Evolutionary conservation across 257 asterid genomes (phyloP).

Genomic region (Gardenia jasminoides): DNA sequence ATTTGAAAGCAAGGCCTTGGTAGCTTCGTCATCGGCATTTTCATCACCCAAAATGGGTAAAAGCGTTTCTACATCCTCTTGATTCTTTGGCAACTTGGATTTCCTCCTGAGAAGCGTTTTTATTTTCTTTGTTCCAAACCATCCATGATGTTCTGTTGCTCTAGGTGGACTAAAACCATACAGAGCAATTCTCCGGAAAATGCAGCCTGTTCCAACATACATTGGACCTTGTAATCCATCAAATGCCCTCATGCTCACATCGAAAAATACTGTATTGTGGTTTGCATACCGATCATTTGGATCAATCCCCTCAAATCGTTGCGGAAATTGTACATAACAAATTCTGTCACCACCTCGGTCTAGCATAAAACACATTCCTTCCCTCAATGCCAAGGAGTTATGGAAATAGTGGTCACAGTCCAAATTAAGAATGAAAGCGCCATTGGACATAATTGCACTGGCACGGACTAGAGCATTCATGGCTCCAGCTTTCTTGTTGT

Average conservation of each 20-base stretch:
- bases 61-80: conserved; percentile 57
- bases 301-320: conserved; percentile 88
- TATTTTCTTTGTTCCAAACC: conserved; percentile 66
- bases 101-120: conserved; percentile 48
- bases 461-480: conserved; percentile 94
- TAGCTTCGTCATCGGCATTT: conserved; percentile 46
- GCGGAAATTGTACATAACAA: conserved; percentile 86
- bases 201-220: conserved; percentile 96
- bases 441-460: conserved; percentile 89
- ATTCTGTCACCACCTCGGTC: conserved; percentile 91
- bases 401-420: conserved; percentile 92
- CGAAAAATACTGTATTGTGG: conserved; percentile 91
- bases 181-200: conserved; percentile 72
- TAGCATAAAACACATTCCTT: conserved; percentile 98
- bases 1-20: conserved; percentile 43
- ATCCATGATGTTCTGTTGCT: conserved; percentile 81
- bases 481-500: conserved; percentile 96
- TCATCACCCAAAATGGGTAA: conserved; percentile 47
- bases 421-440: conserved; percentile 82
- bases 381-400: conserved; percentile 68
- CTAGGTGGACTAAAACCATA: conserved; percentile 92
- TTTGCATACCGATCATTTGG: conserved; percentile 89
- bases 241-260: conserved; percentile 89
- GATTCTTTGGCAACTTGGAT: conserved; percentile 31
- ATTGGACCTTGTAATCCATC: conserved; percentile 95